Evolutionary conservation across 106 monocot species (phyloP).

Genomic region (Dioscorea dumetorum): DNA sequence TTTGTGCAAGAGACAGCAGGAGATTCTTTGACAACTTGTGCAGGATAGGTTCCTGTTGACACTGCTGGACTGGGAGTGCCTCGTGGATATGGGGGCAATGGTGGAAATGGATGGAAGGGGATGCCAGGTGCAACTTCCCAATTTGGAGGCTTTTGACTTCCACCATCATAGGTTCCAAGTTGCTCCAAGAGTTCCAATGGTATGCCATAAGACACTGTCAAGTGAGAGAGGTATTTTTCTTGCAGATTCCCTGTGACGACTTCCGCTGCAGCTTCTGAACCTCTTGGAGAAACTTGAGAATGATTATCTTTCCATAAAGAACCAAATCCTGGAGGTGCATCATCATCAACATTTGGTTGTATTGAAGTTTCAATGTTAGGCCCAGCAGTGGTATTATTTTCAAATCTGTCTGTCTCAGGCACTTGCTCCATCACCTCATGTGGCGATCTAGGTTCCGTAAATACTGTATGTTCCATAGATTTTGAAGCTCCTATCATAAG

Average conservation of each 20-base stretch:
- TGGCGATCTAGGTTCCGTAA: conserved; percentile 5
- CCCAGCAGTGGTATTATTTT: conserved; percentile 10
- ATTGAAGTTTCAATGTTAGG: not conserved
- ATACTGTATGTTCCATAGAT: no score
- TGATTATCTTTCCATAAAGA: not conserved
- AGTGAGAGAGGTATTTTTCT: conserved; percentile 45
- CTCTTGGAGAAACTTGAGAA: conserved; percentile 3
- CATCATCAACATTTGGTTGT: conserved; percentile 14
- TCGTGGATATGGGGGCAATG: conserved; percentile 61
- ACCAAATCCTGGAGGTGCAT: conserved; percentile 39
- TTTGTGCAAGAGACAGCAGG: not conserved
- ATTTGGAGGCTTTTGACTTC: not conserved
- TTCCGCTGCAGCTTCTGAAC: conserved; percentile 5
- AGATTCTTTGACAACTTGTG: not conserved
- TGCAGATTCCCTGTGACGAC: conserved; percentile 26
- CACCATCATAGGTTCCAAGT: conserved; percentile 31
- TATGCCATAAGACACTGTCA: conserved; percentile 68
- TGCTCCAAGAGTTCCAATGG: conserved; percentile 54
- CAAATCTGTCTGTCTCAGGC: conserved; percentile 3
- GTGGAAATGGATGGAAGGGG: conserved; percentile 84
- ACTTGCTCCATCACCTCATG: conserved; percentile 8
- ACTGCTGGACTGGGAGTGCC: conserved; percentile 5
- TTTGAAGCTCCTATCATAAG: no score
- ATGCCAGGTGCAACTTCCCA: conserved; percentile 74
- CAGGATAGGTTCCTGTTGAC: not conserved